Evolutionary conservation across 2,329 filamentous ascomycete species (phyloP), one percentile per base, ranked within the genome.

Genomic region (Cryphonectria nitschkei): DNA sequence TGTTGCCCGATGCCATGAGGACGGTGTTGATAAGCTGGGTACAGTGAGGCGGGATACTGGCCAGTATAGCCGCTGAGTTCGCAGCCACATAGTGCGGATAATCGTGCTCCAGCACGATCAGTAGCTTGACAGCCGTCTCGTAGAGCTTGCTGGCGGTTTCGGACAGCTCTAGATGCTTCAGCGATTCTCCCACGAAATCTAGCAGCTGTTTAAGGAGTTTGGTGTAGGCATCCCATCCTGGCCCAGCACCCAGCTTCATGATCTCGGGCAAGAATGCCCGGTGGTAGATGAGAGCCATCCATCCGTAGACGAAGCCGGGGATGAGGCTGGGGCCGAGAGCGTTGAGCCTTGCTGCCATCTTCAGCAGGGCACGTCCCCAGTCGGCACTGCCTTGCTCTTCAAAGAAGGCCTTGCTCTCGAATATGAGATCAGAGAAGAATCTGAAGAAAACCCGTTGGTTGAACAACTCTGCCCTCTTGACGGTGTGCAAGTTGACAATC

Each of bases 21-120:
- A 99, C 90, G 68, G 97, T 86, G 77, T 98, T 98, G 74, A 95
- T 90, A 67, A 98, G 85, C 80, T 98, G 96, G 22, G 91, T 90
- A 81, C 93, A 96, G 77, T 96, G 92, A 66, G 90, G 88, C 1
- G 95, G 93, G 70, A 98, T 92, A 77, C 89, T 90, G 75, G 92
- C 91, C 82, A 92, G 94, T 67, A 99, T 88, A 75, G 90, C 89
- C 75, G 93, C 89, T 78, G 97, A 93, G 79, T 97, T 94, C 76
- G 95, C 93, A 7, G 93, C 92, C 58, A 99, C 83, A 80, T 97
- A 99, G 70, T 98, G 94, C 0, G 95, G 93, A 81, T 94, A 98
- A 80, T 99, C 96, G 78, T 98, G 96, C 75, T 97, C 93, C 68
- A 99, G 84, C 67, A 97, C 88, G 46, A 97, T 84, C 68, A 98